Evolutionary conservation across 306 rosid species (phyloP).

Genomic region (Prunus salicina): DNA sequence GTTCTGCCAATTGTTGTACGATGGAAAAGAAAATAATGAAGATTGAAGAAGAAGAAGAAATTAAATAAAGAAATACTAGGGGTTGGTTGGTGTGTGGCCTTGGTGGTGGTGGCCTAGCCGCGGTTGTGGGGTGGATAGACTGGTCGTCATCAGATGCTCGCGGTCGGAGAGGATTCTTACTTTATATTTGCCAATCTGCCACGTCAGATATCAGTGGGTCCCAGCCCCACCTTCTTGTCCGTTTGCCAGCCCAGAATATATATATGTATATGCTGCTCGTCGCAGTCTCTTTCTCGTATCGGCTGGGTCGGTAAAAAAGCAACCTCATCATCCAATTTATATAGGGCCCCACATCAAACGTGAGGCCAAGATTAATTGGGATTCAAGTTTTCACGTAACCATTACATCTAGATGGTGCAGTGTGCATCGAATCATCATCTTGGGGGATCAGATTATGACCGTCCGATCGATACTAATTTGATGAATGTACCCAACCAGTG

Average conservation of each 20-base stretch:
- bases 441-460: constrained; percentile 3
- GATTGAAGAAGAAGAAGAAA: too few relatives aligned
- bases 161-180: constrained; percentile 27
- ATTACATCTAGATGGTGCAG: background rate
- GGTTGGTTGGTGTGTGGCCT: background rate
- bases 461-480: constrained; percentile 8
- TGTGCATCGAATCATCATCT: constrained; percentile 4
- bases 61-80: background rate
- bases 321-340: background rate
- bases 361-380: constrained; percentile 5
- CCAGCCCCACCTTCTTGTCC: constrained; percentile 23
- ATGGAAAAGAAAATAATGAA: too few relatives aligned
- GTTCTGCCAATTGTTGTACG: too few relatives aligned
- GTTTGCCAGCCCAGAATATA: constrained; percentile 13
- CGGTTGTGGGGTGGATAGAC: constrained; percentile 23
- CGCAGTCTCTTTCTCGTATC: background rate
- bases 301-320: constrained; percentile 7
- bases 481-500: background rate
- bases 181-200: constrained; percentile 16
- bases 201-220: constrained; percentile 22
- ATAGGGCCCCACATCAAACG: constrained; percentile 14
- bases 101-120: constrained; percentile 30
- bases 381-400: constrained; percentile 10
- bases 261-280: background rate
- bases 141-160: constrained; percentile 34